Conservation (phyloP, 345 rosid genomes). For the Hibiscus trionum region DNA sequence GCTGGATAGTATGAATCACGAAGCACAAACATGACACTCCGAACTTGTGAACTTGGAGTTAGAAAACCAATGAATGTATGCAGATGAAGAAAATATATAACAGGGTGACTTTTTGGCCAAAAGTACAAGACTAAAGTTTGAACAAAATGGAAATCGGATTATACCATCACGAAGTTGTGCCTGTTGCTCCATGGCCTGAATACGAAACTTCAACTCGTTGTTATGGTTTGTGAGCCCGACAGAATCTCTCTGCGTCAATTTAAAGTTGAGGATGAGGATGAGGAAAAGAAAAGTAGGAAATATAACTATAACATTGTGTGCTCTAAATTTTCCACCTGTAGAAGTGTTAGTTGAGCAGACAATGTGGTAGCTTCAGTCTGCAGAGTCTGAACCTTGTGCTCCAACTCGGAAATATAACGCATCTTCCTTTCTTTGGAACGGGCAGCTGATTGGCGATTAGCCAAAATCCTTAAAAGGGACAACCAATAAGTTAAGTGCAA, state of each 20-base stretch:
- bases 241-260: conserved; percentile 66
- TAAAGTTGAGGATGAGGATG: background rate
- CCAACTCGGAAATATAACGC: conserved; percentile 86
- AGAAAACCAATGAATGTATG: conserved; percentile 10
- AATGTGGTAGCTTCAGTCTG: conserved; percentile 95
- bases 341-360: conserved; percentile 86
- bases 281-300: background rate
- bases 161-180: conserved; percentile 91
- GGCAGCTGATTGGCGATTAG: conserved; percentile 92
- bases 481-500: conserved; percentile 5
- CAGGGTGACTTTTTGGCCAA: background rate
- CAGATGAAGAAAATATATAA: background rate
- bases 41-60: background rate
- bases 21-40: background rate
- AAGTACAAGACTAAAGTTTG: background rate
- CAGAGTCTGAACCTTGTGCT: conserved; percentile 92
- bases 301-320: background rate
- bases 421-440: conserved; percentile 92
- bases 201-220: conserved; percentile 82
- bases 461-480: conserved; percentile 54
- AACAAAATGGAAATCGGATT: background rate
- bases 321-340: conserved; percentile 48
- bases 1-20: background rate
- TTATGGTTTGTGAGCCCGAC: conserved; percentile 85
- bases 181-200: conserved; percentile 97